Conservation (phyloP, 352 stramenopile genomes). For the Pythium guiyangense region DNA sequence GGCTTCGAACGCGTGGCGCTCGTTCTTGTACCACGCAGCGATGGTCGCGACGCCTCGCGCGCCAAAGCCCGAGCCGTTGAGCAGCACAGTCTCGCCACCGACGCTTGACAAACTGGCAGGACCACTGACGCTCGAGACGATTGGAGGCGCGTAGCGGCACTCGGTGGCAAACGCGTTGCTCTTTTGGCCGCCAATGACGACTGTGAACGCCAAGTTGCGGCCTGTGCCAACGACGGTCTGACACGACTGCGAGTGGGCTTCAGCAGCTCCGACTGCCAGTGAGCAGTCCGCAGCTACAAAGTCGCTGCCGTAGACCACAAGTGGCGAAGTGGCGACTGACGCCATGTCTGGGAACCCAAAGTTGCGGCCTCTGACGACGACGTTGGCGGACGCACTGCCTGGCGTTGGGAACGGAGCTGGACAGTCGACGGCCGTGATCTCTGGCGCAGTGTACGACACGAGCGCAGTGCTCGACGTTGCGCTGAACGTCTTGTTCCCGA, state of each 20-base stretch:
- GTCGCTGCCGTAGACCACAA: constrained; percentile 31
- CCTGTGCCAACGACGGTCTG: constrained; percentile 31
- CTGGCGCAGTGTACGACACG: constrained; percentile 27
- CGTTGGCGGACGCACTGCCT: constrained; percentile 23
- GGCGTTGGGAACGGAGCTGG: constrained; percentile 27
- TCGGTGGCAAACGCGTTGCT: constrained; percentile 18
- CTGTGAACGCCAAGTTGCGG: constrained; percentile 25
- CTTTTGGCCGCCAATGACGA: constrained; percentile 29
- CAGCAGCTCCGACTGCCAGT: constrained; percentile 3
- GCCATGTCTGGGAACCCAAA: constrained; percentile 22
- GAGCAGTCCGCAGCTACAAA: constrained; percentile 26
- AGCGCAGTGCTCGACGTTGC: constrained; percentile 32
- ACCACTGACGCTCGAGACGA: constrained; percentile 14
- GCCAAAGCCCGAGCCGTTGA: constrained; percentile 47
- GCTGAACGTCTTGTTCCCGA: constrained; percentile 36
- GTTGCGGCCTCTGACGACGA: constrained; percentile 41
- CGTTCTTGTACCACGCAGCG: constrained; percentile 34
- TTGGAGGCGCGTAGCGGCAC: constrained; percentile 35
- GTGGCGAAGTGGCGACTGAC: constrained; percentile 7
- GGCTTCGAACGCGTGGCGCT: constrained; percentile 28
- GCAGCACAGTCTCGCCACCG: constrained; percentile 24
- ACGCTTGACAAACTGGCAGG: constrained; percentile 19
- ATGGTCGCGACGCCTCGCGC: constrained; percentile 26
- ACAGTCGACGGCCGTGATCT: constrained; percentile 26
- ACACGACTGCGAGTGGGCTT: constrained; percentile 31